Base-by-base conservation (phyloP, 352 stramenopile species). In the Pythium utonaiense region DNA sequence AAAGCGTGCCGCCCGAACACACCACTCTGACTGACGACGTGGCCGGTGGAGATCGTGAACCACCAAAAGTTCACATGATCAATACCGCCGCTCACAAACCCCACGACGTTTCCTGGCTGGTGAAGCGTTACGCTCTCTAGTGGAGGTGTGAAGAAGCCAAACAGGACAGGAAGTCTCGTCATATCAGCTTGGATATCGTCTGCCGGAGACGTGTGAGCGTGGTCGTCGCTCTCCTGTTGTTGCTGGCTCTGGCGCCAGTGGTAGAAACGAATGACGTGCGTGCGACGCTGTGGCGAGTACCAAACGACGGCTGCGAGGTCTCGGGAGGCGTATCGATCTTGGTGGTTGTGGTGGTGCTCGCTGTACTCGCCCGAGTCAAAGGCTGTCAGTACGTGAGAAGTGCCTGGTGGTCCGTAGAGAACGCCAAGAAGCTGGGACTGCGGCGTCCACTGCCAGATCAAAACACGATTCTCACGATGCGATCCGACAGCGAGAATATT, bases 51-150 rank as follows among this genome's bases (percentile, higher is more conserved):
- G 7, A 69, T 59, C 19, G 81, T 74, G 3, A 89, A 61, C 16
- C 54, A 70, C 80, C 80, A 92, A 41, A 92, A 89, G 2, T 62
- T 86, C 9, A 87, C 60, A 44, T 92, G 82, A 36, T 89, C 69
- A 17, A 92, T 54, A n/a, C 82, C 80, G n/a, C 78, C 80, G 22
- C 64, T 85, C 21, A 92, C 75, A 55, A 92, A 89, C 1, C 44
- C 33, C 19, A 73, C 66, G 13, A 40, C 24, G 10, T 57, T 56
- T 55, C 3, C 60, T 16, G 16, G 1, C 7, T 49, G 30, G 14
- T 27, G 10, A 3, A 50, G 42, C 42, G 42, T 50, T n/a, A 13
- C 6, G 3, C 14, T 44, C 16, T 47, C 14, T 2, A 69, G 34
- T 8, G 45, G 50, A 6, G 56, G 47, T 0, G 51, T 62, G 36